Percentiles rank a stretch among this genome's conserved stretches.
Conservation (phyloP, 2,329 filamentous ascomycete genomes). For the Monosporascus sp. region DNA sequence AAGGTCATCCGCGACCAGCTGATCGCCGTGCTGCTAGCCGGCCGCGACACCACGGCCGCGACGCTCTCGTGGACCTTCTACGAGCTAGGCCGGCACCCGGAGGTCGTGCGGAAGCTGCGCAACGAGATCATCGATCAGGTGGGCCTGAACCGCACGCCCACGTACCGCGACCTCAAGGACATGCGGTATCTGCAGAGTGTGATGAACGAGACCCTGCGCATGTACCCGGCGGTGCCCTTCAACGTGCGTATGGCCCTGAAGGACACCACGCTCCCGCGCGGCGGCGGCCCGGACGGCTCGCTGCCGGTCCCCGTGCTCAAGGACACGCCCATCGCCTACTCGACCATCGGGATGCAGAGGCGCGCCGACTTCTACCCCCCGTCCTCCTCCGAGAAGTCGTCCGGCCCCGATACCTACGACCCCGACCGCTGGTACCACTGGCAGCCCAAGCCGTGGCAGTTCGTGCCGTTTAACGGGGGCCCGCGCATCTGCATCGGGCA, state of each 20-base stretch:
- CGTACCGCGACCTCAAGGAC: constrained; percentile 75
- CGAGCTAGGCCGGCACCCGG: constrained; percentile 68
- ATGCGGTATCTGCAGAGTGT: constrained; percentile 78
- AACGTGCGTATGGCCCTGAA: constrained; percentile 68
- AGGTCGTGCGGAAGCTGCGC: constrained; percentile 62
- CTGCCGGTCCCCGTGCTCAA: constrained; percentile 61
- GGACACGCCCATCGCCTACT: constrained; percentile 61
- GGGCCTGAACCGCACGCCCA: constrained; percentile 57
- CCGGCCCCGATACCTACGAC: constrained; percentile 46
- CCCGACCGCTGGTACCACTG: constrained; percentile 63
- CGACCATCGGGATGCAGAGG: constrained; percentile 67
- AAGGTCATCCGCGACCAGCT: constrained; percentile 78
- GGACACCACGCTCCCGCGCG: constrained; percentile 70
- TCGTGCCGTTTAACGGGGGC: constrained; percentile 71
- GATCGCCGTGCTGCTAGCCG: constrained; percentile 75
- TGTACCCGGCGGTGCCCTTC: constrained; percentile 75
- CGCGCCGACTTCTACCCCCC: constrained; percentile 56
- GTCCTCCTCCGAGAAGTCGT: constrained; percentile 32
- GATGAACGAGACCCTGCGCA: constrained; percentile 70
- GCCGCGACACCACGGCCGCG: constrained; percentile 79
- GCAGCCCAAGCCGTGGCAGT: constrained; percentile 64
- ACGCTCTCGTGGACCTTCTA: constrained; percentile 80
- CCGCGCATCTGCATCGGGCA: constrained; percentile 72
- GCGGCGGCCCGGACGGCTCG: constrained; percentile 58
- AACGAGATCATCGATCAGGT: constrained; percentile 64